phyloP scores from a whole-genome alignment of 2,329 filamentous ascomycete genomes.

The Verticillium zaregamsianum region DNA sequence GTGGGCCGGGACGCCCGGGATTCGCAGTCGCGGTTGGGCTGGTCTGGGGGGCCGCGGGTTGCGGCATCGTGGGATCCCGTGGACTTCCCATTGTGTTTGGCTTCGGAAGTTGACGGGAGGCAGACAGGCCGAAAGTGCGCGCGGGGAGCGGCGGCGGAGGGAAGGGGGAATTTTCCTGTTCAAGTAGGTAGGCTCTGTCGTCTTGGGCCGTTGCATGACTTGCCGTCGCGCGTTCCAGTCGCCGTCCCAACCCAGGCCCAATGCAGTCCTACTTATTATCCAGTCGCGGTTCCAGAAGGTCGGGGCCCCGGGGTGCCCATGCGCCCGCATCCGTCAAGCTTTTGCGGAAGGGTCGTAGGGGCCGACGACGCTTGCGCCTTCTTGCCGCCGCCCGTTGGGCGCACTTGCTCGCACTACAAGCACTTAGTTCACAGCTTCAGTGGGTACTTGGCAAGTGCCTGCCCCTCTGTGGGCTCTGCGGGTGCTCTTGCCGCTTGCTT shows the following conservation, averaged over 20 bases:
- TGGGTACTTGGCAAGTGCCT: no score
- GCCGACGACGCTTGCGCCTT: neutral
- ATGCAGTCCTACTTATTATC: neutral
- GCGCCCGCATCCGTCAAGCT: neutral
- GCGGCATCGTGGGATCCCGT: neutral
- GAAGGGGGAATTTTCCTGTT: neutral
- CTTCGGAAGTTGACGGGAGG: neutral
- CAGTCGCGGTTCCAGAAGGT: neutral
- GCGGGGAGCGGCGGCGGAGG: neutral
- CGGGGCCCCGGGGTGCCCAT: neutral
- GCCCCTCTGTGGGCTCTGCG: no score
- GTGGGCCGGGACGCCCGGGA: neutral
- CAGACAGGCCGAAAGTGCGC: neutral
- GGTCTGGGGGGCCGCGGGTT: neutral
- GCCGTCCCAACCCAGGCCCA: neutral
- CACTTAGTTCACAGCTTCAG: no score
- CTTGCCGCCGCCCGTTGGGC: neutral
- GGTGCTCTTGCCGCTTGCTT: no score
- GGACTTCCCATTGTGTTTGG: neutral
- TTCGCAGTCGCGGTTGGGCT: neutral
- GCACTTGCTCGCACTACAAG: no score
- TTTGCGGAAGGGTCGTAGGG: neutral
- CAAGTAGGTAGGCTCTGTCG: neutral
- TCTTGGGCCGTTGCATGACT: neutral
- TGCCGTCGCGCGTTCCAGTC: neutral